Percentiles rank a stretch among this genome's conserved stretches.
Evolutionary conservation across 2,329 filamentous ascomycete species (phyloP).

Genomic region (Fusarium floridanum): DNA sequence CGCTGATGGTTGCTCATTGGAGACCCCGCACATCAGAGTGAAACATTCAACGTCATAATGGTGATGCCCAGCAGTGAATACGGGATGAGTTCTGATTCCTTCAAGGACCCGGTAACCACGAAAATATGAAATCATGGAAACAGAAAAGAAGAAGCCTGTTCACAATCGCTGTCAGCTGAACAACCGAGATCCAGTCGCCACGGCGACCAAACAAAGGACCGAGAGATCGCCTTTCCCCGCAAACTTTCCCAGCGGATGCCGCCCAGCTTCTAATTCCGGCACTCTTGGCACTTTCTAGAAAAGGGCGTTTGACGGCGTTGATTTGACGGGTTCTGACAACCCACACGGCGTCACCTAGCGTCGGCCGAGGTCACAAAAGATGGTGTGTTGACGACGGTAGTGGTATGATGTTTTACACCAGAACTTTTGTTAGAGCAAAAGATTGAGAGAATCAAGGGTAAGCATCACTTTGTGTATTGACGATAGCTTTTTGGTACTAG

Average conservation of each 20-base stretch:
- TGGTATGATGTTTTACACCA: conserved; percentile 2
- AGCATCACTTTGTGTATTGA: conserved; percentile 35
- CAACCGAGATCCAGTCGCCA: background rate
- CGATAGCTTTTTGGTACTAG: conserved; percentile 26
- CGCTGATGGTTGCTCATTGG: background rate
- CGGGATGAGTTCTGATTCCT: background rate
- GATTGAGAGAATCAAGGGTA: background rate
- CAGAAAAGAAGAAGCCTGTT: background rate
- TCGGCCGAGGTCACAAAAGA: conserved; percentile 2
- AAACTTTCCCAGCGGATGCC: background rate
- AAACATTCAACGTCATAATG: conserved; percentile 13
- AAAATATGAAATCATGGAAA: background rate
- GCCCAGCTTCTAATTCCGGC: conserved; percentile 8
- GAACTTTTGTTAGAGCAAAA: background rate
- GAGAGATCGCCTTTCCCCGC: background rate
- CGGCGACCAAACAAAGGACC: background rate
- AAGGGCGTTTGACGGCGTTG: background rate
- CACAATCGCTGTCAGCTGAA: background rate
- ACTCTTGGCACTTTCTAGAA: conserved; percentile 23
- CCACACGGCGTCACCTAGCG: conserved; percentile 12
- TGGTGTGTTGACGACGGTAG: background rate
- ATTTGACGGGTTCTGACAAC: conserved; percentile 10
- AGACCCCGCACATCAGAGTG: conserved; percentile 4
- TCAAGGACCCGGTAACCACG: background rate
- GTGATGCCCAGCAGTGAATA: background rate